These are phyloP conservation scores for Naegleria fowleri DNA, from an alignment of 208 protist species.

Conservation along the genomic window DNA sequence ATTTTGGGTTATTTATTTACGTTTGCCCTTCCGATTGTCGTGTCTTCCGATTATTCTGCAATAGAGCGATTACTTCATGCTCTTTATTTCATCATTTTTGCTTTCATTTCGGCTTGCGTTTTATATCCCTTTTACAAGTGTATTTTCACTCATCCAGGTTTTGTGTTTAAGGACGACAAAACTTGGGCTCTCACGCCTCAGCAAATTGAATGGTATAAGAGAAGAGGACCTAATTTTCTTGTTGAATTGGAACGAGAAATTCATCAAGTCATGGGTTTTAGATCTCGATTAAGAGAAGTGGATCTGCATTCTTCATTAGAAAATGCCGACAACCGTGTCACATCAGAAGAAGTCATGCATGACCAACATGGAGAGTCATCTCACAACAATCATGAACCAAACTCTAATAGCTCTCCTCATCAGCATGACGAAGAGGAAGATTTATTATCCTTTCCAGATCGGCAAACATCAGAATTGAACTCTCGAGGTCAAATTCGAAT, in stretches of 20 bases:
- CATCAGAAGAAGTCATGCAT: neutral
- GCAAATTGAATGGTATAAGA: neutral
- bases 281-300: neutral
- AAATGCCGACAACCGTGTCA: neutral
- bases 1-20: neutral
- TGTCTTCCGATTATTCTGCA: neutral
- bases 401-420: neutral
- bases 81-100: neutral
- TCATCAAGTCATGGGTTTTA: neutral
- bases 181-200: neutral
- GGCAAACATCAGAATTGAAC: neutral
- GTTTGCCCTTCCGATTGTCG: neutral
- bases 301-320: neutral
- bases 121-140: neutral
- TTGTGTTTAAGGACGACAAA: slow-evolving; percentile 8
- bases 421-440: neutral
- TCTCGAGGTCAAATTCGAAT: neutral
- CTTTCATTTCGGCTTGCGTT: neutral
- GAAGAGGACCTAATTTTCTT: neutral
- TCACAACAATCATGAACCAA: neutral
- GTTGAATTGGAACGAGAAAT: neutral
- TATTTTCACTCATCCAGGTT: neutral
- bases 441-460: neutral
- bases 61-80: neutral
- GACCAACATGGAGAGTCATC: neutral